Evolutionary conservation across 2,329 filamentous ascomycete genomes (phyloP).

Genomic region (Xylaria hypoxylon): DNA sequence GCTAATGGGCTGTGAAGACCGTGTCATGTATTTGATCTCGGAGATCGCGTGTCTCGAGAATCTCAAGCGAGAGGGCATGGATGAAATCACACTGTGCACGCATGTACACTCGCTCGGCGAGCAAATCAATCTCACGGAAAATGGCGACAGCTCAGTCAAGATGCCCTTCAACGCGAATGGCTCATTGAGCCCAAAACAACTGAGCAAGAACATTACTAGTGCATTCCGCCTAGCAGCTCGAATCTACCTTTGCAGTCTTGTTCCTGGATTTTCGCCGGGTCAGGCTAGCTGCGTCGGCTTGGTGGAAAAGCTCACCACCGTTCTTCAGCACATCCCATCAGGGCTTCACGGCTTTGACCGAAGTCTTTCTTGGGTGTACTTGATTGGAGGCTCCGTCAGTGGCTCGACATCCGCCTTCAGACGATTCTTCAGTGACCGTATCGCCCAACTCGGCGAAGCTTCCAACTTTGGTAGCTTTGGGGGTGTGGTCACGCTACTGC

Average conservation of each 20-base stretch:
- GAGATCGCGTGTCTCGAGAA: conserved; percentile 97
- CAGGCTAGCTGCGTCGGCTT: conserved; percentile 81
- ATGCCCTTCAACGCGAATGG: conserved; percentile 76
- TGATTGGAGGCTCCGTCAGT: conserved; percentile 85
- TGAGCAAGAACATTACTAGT: conserved; percentile 88
- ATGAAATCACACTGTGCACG: conserved; percentile 86
- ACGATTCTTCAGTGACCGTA: conserved; percentile 79
- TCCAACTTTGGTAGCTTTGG: conserved; percentile 87
- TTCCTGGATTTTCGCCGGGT: conserved; percentile 84
- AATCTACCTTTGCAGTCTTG: conserved; percentile 95
- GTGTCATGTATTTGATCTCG: conserved; percentile 97
- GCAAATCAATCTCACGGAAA: conserved; percentile 86
- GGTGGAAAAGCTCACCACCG: conserved; percentile 79
- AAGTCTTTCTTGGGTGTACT: conserved; percentile 91
- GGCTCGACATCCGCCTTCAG: conserved; percentile 80
- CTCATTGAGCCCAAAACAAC: conserved; percentile 81
- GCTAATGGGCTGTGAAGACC: conserved; percentile 97
- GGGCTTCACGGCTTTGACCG: conserved; percentile 88
- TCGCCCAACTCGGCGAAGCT: conserved; percentile 79
- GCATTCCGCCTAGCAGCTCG: conserved; percentile 92
- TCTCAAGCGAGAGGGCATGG: conserved; percentile 83
- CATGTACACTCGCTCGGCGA: conserved; percentile 90
- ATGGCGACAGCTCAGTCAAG: conserved; percentile 67
- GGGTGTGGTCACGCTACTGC: conserved; percentile 80
- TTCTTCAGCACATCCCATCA: conserved; percentile 84